Percentiles rank a stretch among this genome's conserved stretches.
These are phyloP conservation scores for Ophiocordyceps sinensis DNA, from an alignment of 2,329 filamentous ascomycete genomes.

Conservation along the genomic window DNA sequence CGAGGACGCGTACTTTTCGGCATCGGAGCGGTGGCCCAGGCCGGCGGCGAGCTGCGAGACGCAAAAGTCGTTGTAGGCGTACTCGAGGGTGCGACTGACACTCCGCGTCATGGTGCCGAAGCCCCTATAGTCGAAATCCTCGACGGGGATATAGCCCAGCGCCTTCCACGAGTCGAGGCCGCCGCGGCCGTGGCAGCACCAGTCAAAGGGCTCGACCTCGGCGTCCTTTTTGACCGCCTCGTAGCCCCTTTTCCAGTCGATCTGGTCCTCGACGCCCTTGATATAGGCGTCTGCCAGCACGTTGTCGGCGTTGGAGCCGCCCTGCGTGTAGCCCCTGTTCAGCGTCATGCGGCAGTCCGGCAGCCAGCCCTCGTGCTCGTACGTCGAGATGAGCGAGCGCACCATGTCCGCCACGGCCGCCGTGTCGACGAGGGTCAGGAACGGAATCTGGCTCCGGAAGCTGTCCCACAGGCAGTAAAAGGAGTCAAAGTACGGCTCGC, in stretches of 20 bases:
- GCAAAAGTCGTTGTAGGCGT: slow-evolving; percentile 64
- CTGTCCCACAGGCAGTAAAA: slow-evolving; percentile 69
- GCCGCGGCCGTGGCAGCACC: slow-evolving; percentile 56
- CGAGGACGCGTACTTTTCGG: slow-evolving; percentile 42
- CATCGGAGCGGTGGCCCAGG: slow-evolving; percentile 38
- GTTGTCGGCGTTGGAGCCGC: slow-evolving; percentile 60
- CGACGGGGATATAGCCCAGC: slow-evolving; percentile 55
- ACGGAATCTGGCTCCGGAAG: slow-evolving; percentile 53
- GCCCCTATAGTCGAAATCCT: slow-evolving; percentile 51
- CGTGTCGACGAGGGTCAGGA: slow-evolving; percentile 56
- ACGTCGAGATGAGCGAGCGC: slow-evolving; percentile 57
- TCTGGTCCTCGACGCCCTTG: slow-evolving; percentile 45
- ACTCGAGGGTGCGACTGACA: slow-evolving; percentile 61
- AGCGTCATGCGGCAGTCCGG: slow-evolving; percentile 68
- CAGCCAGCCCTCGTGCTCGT: slow-evolving; percentile 53
- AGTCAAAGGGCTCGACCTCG: slow-evolving; percentile 54
- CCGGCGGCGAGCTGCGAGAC: slow-evolving; percentile 47
- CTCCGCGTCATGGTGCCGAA: slow-evolving; percentile 57
- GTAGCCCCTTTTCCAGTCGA: slow-evolving; percentile 55
- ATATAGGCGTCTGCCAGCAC: slow-evolving; percentile 53
- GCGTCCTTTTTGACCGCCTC: slow-evolving; percentile 60
- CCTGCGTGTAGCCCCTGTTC: slow-evolving; percentile 60
- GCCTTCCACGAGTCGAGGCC: slow-evolving; percentile 58
- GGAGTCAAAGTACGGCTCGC: slow-evolving; percentile 59
- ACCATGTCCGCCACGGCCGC: slow-evolving; percentile 50